Evolutionary conservation across 768 basidiomycete species (phyloP).

Genomic region (Strobilomyces echinocephalus): DNA sequence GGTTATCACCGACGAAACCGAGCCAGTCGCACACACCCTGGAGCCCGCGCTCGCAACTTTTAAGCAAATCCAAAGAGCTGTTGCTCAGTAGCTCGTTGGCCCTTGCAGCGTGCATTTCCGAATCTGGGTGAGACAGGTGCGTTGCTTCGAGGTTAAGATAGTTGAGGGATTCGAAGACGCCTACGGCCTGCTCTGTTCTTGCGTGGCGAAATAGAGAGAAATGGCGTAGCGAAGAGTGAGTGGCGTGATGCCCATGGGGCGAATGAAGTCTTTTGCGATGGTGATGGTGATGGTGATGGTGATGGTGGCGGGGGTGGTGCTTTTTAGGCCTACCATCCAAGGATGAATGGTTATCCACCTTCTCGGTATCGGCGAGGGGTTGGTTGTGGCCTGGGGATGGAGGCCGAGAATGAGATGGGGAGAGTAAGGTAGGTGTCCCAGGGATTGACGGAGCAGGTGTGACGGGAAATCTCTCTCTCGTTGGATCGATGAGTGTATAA

Average conservation of each 20-base stretch:
- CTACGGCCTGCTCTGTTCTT: constrained; percentile 53
- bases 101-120: constrained; percentile 38
- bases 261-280: constrained; percentile 11
- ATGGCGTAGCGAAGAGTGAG: constrained; percentile 37
- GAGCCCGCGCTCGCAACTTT: constrained; percentile 38
- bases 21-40: constrained; percentile 49
- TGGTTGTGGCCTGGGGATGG: constrained; percentile 25
- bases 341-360: not conserved
- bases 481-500: constrained; percentile 60
- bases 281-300: constrained; percentile 6
- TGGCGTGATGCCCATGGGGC: constrained; percentile 18
- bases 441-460: constrained; percentile 39
- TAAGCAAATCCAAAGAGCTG: constrained; percentile 53
- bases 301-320: not conserved
- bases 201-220: constrained; percentile 30
- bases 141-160: constrained; percentile 66
- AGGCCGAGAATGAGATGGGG: constrained; percentile 31
- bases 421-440: constrained; percentile 32
- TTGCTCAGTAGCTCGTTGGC: constrained; percentile 43
- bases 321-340: not conserved
- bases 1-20: constrained; percentile 31
- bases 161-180: constrained; percentile 67
- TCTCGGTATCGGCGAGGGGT: not conserved
- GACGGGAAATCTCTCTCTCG: constrained; percentile 50
- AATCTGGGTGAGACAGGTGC: constrained; percentile 46